Conservation (phyloP, 2,329 filamentous ascomycete species). For the Paramyrothecium sp. region DNA sequence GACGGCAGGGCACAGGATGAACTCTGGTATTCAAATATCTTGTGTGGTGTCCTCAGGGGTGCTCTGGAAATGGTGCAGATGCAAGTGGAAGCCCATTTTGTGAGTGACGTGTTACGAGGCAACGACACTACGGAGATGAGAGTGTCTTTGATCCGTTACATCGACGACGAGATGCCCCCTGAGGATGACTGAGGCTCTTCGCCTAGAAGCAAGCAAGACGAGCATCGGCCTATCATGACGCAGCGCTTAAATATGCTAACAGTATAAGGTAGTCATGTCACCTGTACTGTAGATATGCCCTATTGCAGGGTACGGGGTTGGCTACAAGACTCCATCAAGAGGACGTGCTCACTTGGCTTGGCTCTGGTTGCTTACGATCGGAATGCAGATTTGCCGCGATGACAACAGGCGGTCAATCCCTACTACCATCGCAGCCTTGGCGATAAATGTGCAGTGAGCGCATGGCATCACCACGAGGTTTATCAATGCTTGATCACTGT, state of each 20-base stretch:
- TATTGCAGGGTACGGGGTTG: no score
- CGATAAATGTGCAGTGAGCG: no score
- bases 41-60: slow-evolving; percentile 88
- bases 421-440: no score
- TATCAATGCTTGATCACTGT: no score
- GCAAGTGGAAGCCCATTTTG: slow-evolving; percentile 96
- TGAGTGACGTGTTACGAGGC: slow-evolving; percentile 87
- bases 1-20: slow-evolving; percentile 95
- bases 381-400: no score
- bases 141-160: slow-evolving; percentile 86
- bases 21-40: slow-evolving; percentile 97
- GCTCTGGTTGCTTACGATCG: no score
- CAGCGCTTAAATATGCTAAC: not conserved
- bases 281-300: no score
- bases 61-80: slow-evolving; percentile 99
- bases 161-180: slow-evolving; percentile 95
- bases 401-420: no score
- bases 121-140: slow-evolving; percentile 98
- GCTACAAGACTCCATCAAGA: no score
- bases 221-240: not conserved
- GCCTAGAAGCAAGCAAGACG: not conserved
- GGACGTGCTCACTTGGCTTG: no score
- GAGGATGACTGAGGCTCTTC: slow-evolving; percentile 78
- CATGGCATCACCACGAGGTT: no score
- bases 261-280: no score